Evolutionary conservation across 2,329 filamentous ascomycete species (phyloP), one percentile per base, ranked within the genome.

Genomic region (Ophiostoma quercus): DNA sequence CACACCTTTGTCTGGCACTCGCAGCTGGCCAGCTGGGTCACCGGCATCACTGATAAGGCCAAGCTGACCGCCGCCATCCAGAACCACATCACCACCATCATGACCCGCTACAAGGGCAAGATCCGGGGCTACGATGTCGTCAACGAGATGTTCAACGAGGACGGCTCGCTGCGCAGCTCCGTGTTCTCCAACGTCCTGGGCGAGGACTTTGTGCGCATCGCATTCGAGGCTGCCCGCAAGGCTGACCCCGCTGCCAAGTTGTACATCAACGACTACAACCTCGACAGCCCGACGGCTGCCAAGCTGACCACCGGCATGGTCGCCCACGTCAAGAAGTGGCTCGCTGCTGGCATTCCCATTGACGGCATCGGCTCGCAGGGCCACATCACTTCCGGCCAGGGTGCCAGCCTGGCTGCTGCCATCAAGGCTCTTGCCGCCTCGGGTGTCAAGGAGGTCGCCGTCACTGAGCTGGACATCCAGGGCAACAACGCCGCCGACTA

Each of bases 181-280:
- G 87, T 91, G 74, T 92, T 90, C 80, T 89, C 82, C 74, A 82
- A 85, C 34, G 85, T 92, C 2, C 83, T 92, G 4, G 89, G 90
- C 63, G 88, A 91, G 79, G 84, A 85, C 77, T 92, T 89, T 75
- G 86, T 92, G 68, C 81, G 82, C 29, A 89, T 90, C 74, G 90
- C 90, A 47, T 92, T 92, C 80, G 82, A 85, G 68, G 86, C 90
- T 12, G 90, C 90, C 25, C 84, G 85, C 68, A 82, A 82, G 9
- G 89, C 88, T 16, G 90, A 92, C 77, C 88, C 90, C 2, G 75
- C 79, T 70, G 88, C 87, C 2, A 89, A 89, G 79, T 82, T 92
- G 54, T 93, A 91, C 81, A 90, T 92, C 80, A 93, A 92, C 79
- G 90, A 92, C 77, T 87, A 84, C 79, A 90, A 90, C 80, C 84